These are phyloP conservation scores for Paecilomyces sp. DNA, from an alignment of 2,329 filamentous ascomycete genomes.

Conservation along the genomic window DNA sequence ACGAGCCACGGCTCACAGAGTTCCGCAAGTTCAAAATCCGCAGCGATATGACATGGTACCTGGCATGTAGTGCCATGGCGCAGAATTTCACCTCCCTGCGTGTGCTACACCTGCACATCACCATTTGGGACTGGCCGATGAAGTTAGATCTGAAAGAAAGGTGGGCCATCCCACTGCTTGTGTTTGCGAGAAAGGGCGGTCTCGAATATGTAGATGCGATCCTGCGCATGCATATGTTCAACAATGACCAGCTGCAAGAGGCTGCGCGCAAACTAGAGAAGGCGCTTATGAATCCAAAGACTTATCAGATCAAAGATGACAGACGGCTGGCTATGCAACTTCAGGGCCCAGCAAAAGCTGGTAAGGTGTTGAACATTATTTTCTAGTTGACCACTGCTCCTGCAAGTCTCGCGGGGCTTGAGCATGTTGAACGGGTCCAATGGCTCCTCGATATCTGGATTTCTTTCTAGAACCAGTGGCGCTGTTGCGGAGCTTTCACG, in stretches of 20 bases:
- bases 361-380: conserved; percentile 6
- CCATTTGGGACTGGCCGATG: conserved; percentile 14
- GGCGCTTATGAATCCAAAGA: conserved; percentile 11
- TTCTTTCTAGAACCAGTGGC: neutral
- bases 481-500: neutral
- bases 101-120: conserved; percentile 11
- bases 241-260: conserved; percentile 3
- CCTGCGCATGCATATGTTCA: conserved; percentile 9
- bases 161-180: conserved; percentile 14
- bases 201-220: conserved; percentile 10
- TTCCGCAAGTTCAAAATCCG: conserved; percentile 11
- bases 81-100: conserved; percentile 5
- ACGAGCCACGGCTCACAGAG: conserved; percentile 11
- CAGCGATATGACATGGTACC: conserved; percentile 13
- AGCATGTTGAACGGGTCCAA: neutral
- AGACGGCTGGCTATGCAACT: conserved; percentile 9
- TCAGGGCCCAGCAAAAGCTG: conserved; percentile 5
- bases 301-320: conserved; percentile 11
- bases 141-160: conserved; percentile 10
- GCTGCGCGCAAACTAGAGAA: conserved; percentile 12
- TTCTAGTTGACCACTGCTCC: neutral
- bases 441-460: neutral
- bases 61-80: conserved; percentile 10
- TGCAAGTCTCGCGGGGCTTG: neutral
- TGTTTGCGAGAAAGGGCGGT: conserved; percentile 4